Base-by-base conservation (phyloP, 257 asterid species). In the Galeopsis tetrahit region DNA sequence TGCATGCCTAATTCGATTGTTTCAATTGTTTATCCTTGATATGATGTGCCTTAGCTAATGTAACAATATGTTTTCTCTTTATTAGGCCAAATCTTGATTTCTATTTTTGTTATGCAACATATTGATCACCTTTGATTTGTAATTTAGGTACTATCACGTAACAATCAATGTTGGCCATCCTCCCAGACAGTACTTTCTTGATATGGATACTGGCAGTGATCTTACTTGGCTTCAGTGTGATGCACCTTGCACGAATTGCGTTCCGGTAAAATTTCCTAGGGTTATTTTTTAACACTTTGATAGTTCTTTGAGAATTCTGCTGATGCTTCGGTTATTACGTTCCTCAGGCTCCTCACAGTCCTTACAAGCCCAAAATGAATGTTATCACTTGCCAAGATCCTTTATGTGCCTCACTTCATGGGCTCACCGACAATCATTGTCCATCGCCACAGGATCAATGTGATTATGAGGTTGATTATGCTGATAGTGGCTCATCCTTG, bases 201-300 rank as follows among this genome's bases (percentile, higher is more conserved):
- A 94, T 80, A 83, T 92, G 0, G 97, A 94, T 64, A 91, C 97
- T 4, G 99, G 98, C 51, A 94, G 99, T 77, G 99, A 91, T 62
- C 94, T 94, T 44, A 89, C 99, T 9, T 94, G 99, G 99, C 91
- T 91, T 55, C 97, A 88, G 49, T 94, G 99, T 76, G 96, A 94
- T 66, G 97, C 93, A 48, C 99, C 98, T 66, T 94, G 97, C 75
- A 44, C 71, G 10, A 87, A 88, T 80, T 93, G 98, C 83, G 73
- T 75, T 10, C 95, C 96, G 77, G 97, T 87, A 73, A 64, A 59
- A 55, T 57, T 46, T 15, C 32, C 7, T 61, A 28, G 13, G 10
- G 28, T 21, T 42, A 3, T 40, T 42, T 69, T 53, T 10, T 7
- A 5, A 36, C 28, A 15, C 4, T 64, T 59, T 1, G 7, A 69